phyloP scores from a whole-genome alignment of 2,329 filamentous ascomycete species.

The Colletotrichum camelliae region DNA sequence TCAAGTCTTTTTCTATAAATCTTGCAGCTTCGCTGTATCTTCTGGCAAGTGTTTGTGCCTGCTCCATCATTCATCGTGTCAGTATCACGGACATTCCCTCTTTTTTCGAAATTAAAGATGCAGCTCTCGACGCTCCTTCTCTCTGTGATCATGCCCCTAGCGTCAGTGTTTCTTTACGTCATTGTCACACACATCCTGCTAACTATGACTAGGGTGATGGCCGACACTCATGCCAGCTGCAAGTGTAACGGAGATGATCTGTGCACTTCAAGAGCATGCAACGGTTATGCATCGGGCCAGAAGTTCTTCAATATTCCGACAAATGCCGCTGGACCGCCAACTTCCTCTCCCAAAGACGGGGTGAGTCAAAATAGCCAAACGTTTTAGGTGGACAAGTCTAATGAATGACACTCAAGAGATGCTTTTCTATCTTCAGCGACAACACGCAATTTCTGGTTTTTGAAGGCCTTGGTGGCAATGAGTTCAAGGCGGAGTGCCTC shows the following conservation, averaged over 20 bases:
- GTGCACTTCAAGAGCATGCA: background rate
- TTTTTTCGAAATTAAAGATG: background rate
- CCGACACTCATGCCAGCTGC: background rate
- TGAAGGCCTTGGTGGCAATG: background rate
- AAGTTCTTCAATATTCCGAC: background rate
- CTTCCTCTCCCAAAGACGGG: background rate
- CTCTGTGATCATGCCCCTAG: background rate
- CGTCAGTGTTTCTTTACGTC: background rate
- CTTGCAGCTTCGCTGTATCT: background rate
- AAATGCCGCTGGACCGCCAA: background rate
- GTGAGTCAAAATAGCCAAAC: background rate
- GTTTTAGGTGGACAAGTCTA: background rate
- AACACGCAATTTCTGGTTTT: background rate
- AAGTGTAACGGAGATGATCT: background rate
- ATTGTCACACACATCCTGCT: background rate
- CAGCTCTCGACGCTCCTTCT: background rate
- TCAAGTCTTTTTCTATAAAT: background rate
- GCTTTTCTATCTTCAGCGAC: background rate
- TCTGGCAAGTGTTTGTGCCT: rapidly evolving
- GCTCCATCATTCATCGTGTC: background rate
- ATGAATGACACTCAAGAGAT: background rate
- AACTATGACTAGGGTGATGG: background rate
- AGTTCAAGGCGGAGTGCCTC: background rate
- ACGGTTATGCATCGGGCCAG: background rate
- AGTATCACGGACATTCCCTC: background rate